Conservation (phyloP, 1,284 basidiomycete genomes). For the Phellopilus nigrolimitatus region DNA sequence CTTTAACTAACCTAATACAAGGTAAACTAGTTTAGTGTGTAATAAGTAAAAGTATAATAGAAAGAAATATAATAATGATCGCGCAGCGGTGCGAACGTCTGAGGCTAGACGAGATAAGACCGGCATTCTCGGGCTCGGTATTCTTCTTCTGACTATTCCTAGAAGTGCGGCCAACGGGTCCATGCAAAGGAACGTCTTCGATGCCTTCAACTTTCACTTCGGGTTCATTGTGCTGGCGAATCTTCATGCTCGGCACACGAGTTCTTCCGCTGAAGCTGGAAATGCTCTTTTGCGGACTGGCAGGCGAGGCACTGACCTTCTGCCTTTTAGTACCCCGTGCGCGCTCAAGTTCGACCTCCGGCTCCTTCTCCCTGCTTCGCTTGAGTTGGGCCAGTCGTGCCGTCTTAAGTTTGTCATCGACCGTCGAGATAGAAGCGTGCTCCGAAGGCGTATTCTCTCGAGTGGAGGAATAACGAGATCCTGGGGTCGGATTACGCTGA, state of each 20-base stretch:
- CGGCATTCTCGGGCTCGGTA: not conserved
- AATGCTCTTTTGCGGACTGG: conserved; percentile 21
- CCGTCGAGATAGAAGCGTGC: not conserved
- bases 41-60: too few relatives aligned
- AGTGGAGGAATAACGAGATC: conserved; percentile 40
- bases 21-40: too few relatives aligned
- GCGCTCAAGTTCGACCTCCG: conserved; percentile 14
- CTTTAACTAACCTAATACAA: too few relatives aligned
- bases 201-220: conserved; percentile 26
- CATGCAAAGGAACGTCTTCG: conserved; percentile 23
- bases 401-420: conserved; percentile 15
- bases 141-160: conserved; percentile 11
- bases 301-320: conserved; percentile 33
- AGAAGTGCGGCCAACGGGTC: conserved; percentile 1
- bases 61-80: too few relatives aligned
- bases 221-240: conserved; percentile 31
- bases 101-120: not conserved
- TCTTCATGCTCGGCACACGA: conserved; percentile 32
- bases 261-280: conserved; percentile 31
- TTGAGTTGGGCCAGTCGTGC: conserved; percentile 16
- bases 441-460: conserved; percentile 49
- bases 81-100: too few relatives aligned
- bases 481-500: conserved; percentile 48
- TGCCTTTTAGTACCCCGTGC: conserved; percentile 41
- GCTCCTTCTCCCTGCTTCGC: not conserved